Evolutionary conservation across 2,329 filamentous ascomycete genomes (phyloP), one percentile per base, ranked within the genome.

Genomic region (Teratosphaeria nubilosa): DNA sequence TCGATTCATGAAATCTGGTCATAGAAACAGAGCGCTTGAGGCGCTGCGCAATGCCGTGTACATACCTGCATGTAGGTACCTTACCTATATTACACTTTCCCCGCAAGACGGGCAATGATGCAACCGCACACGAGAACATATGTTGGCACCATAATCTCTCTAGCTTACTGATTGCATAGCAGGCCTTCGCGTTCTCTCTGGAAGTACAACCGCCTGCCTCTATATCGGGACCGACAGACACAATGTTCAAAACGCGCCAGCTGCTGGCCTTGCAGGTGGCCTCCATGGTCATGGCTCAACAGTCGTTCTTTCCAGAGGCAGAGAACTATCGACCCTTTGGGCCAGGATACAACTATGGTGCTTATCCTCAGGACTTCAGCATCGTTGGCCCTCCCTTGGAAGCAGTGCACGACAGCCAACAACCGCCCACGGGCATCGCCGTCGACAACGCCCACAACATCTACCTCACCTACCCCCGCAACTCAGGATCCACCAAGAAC

Each of bases 391-490:
- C 69, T 25, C 65, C 68, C 11, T 63, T 75, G 1, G 66, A 75
- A 59, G 66, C 71, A 2, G 66, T 75, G 5, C 73, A 76, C 57
- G 71, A 75, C 52, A 74, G 70, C 41, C 63, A 67, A 45, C 62
- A 63, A 16, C 67, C 73, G 14, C 71, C 73, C 0, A 75, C 74
- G 5, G 74, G 74, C 14, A 64, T 76, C 13, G 74, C 74, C 6
- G 65, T 76, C 9, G 74, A 76, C 58, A 63, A 58, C 2, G 60
- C 64, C 16, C 68, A 70, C 32, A 74, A 71, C 53, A 59, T 76
- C 27, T 76, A 76, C 62, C 67, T 77, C 13, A 75, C 74, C 3
- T 77, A 76, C 57, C 73, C 74, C 22, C 72, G 74, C 31, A 76
- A 76, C 62, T 63, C 59, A 7, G 72, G 70, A 20, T 67, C 68